phyloP scores from a whole-genome alignment of 352 stramenopile species.

The Blastocystis sp. region DNA sequence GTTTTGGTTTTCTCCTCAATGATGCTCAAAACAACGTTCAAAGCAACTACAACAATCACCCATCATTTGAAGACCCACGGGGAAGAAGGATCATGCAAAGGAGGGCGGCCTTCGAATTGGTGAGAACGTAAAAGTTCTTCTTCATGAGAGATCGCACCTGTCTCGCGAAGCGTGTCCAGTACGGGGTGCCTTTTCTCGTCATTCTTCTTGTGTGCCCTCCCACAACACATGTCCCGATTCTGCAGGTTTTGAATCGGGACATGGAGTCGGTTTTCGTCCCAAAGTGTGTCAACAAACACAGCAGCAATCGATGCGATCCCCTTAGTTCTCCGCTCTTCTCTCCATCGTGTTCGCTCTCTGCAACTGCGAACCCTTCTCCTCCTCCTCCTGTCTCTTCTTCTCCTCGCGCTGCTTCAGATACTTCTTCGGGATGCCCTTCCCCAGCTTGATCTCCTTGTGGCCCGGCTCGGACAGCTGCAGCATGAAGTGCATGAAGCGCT shows the following conservation, averaged over 20 bases:
- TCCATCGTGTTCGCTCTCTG: background rate
- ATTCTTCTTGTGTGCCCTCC: background rate
- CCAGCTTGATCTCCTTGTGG: constrained; percentile 57
- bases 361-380: constrained; percentile 20
- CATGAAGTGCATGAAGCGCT: constrained; percentile 85
- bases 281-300: background rate
- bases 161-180: background rate
- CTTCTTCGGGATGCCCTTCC: constrained; percentile 60
- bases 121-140: constrained; percentile 27
- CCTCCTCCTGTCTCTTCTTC: background rate
- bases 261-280: no score
- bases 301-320: background rate
- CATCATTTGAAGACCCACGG: background rate
- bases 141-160: background rate
- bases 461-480: constrained; percentile 30
- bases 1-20: background rate
- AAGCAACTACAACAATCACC: background rate
- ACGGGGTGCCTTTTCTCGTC: background rate
- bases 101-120: background rate
- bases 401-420: constrained; percentile 37
- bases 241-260: no score
- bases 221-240: no score
- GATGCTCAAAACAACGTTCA: background rate
- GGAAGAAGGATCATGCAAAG: constrained; percentile 30
- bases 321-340: background rate